Evolutionary conservation across 2,329 filamentous ascomycete genomes (phyloP).

Genomic region (Penicillium oxalicum): DNA sequence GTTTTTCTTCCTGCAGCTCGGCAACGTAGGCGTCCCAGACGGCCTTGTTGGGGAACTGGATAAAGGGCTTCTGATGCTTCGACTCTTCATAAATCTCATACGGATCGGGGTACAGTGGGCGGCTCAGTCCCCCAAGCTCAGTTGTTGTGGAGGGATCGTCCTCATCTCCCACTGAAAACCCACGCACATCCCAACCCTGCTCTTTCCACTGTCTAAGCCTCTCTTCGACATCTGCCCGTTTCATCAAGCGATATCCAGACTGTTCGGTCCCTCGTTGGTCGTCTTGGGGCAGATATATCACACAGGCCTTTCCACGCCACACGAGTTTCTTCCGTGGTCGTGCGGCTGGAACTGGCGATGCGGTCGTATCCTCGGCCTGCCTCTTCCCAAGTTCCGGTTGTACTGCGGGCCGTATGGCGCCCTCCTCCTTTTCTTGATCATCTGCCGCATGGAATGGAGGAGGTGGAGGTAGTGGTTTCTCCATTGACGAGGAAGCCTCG

Average conservation of each 20-base stretch:
- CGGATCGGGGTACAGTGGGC: constrained; percentile 39
- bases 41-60: constrained; percentile 42
- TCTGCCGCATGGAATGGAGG: constrained; percentile 22
- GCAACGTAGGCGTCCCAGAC: constrained; percentile 75
- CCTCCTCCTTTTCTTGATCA: not conserved
- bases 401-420: constrained; percentile 1
- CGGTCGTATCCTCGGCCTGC: constrained; percentile 13
- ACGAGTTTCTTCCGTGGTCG: constrained; percentile 62
- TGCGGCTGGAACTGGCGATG: constrained; percentile 24
- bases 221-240: constrained; percentile 33
- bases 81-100: constrained; percentile 33
- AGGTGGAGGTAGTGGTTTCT: constrained; percentile 40
- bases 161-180: constrained; percentile 33
- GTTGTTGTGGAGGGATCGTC: constrained; percentile 22
- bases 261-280: constrained; percentile 55
- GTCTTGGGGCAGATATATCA: constrained; percentile 63
- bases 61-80: constrained; percentile 26
- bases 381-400: constrained; percentile 11
- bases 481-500: constrained; percentile 25
- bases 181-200: constrained; percentile 40
- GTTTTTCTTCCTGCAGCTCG: constrained; percentile 80
- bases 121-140: constrained; percentile 39
- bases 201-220: constrained; percentile 38
- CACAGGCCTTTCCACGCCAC: constrained; percentile 69
- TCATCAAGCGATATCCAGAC: constrained; percentile 34